phyloP scores from a whole-genome alignment of 2,329 filamentous ascomycete genomes.

The Elsinoe necatrix region DNA sequence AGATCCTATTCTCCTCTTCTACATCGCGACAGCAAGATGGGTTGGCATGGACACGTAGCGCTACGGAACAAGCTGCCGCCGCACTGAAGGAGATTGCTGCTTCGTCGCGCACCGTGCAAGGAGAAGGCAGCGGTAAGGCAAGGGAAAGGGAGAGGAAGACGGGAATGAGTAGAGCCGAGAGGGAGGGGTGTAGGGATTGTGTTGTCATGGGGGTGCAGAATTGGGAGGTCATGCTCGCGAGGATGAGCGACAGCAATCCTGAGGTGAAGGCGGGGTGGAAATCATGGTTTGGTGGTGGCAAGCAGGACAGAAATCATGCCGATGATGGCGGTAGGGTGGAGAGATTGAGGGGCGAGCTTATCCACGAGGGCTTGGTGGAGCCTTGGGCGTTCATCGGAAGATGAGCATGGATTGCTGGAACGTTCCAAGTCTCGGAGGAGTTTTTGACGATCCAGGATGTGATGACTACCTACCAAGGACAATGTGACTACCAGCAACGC shows the following conservation, averaged over 20 bases:
- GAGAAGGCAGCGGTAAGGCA: not conserved
- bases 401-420: not conserved
- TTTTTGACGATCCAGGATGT: not conserved
- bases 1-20: conserved; percentile 72
- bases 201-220: conserved; percentile 67
- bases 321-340: not conserved
- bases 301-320: conserved; percentile 20
- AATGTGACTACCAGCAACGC: no score
- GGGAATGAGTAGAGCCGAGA: conserved; percentile 27
- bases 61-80: conserved; percentile 41
- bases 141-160: conserved; percentile 23
- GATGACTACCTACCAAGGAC: no score
- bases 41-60: conserved; percentile 81
- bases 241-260: conserved; percentile 40
- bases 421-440: not conserved
- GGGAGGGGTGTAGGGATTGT: conserved; percentile 65
- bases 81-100: conserved; percentile 21
- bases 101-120: conserved; percentile 16
- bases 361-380: conserved; percentile 1
- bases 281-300: conserved; percentile 20
- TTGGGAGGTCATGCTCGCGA: conserved; percentile 71
- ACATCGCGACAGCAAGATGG: conserved; percentile 50
- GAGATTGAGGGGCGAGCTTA: not conserved
- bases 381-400: conserved; percentile 1
- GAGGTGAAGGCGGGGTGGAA: conserved; percentile 23